phyloP scores from a whole-genome alignment of 2,329 filamentous ascomycete species.

The Cryphonectria japonica region DNA sequence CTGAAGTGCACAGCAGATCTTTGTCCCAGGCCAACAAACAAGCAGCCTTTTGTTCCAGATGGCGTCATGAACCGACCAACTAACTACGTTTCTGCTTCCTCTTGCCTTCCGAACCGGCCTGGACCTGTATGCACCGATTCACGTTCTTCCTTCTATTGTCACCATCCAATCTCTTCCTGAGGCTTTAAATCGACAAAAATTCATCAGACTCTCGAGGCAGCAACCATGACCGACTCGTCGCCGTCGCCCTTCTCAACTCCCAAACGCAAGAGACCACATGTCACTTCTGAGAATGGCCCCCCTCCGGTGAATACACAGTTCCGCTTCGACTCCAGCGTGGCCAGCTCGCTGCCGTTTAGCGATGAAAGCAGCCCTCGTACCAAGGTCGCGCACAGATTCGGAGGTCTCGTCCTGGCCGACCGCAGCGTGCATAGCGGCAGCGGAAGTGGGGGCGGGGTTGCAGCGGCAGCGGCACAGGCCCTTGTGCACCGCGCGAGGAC shows the following conservation, averaged over 20 bases:
- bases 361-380: constrained; percentile 58
- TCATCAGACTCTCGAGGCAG: not conserved
- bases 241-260: constrained; percentile 35
- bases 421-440: constrained; percentile 29
- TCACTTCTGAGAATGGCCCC: constrained; percentile 27
- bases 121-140: not conserved
- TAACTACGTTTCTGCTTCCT: not conserved
- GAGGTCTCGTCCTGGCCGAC: constrained; percentile 49
- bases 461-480: constrained; percentile 22
- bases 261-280: constrained; percentile 37
- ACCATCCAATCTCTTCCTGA: not conserved
- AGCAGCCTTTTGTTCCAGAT: not conserved
- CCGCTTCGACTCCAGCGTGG: constrained; percentile 47
- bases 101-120: not conserved
- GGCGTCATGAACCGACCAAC: not conserved
- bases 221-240: constrained; percentile 21
- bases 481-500: not conserved
- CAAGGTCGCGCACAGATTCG: constrained; percentile 56
- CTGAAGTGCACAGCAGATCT: not conserved
- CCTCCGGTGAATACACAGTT: constrained; percentile 39
- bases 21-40: not conserved
- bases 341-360: constrained; percentile 42
- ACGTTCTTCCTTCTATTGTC: not conserved
- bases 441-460: constrained; percentile 51
- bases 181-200: not conserved